Percentiles rank a stretch among this genome's conserved stretches.
phyloP scores from a whole-genome alignment of 805 yeast species.

The Metschnikowia kunwiensis region DNA sequence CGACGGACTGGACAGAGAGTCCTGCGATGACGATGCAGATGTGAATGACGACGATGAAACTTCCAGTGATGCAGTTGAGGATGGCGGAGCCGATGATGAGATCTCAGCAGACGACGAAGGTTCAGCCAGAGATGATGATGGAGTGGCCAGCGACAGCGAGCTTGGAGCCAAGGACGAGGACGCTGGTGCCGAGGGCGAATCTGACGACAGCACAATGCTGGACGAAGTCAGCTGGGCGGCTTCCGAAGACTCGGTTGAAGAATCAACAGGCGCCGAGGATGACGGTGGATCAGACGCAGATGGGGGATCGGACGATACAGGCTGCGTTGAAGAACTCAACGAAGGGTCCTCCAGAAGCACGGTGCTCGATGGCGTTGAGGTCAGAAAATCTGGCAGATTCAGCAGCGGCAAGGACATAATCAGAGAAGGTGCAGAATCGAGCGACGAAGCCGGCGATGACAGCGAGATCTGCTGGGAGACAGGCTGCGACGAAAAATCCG shows the following conservation, averaged over 20 bases:
- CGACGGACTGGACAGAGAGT: background rate
- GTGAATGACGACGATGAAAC: slow-evolving; percentile 4
- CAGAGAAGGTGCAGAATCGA: background rate
- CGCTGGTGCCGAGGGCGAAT: slow-evolving; percentile 1
- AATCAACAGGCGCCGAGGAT: slow-evolving; percentile 22
- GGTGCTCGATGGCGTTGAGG: slow-evolving; percentile 5
- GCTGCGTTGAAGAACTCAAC: slow-evolving; percentile 11
- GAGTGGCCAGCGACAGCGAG: background rate
- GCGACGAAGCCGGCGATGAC: background rate
- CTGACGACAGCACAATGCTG: background rate
- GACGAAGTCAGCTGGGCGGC: slow-evolving; percentile 1
- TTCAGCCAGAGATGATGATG: background rate
- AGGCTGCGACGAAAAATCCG: background rate
- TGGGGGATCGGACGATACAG: slow-evolving; percentile 3
- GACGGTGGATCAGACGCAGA: slow-evolving; percentile 13
- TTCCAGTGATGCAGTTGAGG: slow-evolving; percentile 4
- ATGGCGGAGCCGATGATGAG: slow-evolving; percentile 3
- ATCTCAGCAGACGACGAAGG: slow-evolving; percentile 1
- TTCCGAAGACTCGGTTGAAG: slow-evolving; percentile 12
- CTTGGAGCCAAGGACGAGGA: slow-evolving; percentile 1
- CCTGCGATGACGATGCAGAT: slow-evolving; percentile 1
- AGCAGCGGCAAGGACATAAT: background rate
- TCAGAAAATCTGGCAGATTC: slow-evolving; percentile 17
- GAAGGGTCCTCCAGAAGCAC: background rate
- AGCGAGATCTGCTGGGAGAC: background rate